These are phyloP conservation scores for Oryza meridionalis DNA, from an alignment of 176 grass and related monocot species.

Conservation along the genomic window DNA sequence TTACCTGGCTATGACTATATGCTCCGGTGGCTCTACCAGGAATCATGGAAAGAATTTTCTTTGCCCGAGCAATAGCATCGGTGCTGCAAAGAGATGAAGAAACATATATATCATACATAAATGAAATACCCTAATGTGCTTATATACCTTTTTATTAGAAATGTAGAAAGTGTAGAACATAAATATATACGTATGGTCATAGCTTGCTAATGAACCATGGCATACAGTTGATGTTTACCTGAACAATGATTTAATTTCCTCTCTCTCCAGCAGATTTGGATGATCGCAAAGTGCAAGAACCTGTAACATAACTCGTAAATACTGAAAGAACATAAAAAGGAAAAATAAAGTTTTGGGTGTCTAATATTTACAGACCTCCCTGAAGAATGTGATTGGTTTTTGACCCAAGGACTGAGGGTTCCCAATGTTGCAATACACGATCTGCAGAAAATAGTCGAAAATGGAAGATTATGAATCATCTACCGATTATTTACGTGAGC, in stretches of 20 bases:
- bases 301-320: conserved; percentile 57
- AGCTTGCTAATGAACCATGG: conserved; percentile 21
- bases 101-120: conserved; percentile 36
- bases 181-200: not conserved
- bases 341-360: not conserved
- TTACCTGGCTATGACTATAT: conserved; percentile 97
- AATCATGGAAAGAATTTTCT: conserved; percentile 68
- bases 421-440: conserved; percentile 95
- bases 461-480: conserved; percentile 20
- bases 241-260: conserved; percentile 74
- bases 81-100: conserved; percentile 54
- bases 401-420: conserved; percentile 99
- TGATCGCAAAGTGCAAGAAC: conserved; percentile 91
- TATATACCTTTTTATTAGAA: no score
- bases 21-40: conserved; percentile 90
- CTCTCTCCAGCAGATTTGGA: conserved; percentile 68
- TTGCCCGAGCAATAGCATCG: conserved; percentile 81
- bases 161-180: no score
- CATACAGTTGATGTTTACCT: conserved; percentile 53
- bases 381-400: conserved; percentile 88
- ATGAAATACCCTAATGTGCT: no score
- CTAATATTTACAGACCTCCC: conserved; percentile 62
- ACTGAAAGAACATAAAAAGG: conserved; percentile 3
- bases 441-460: conserved; percentile 51
- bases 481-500: not conserved